Conservation (phyloP, 495 filamentous ascomycete genomes). For the Penicillium salamii region DNA sequence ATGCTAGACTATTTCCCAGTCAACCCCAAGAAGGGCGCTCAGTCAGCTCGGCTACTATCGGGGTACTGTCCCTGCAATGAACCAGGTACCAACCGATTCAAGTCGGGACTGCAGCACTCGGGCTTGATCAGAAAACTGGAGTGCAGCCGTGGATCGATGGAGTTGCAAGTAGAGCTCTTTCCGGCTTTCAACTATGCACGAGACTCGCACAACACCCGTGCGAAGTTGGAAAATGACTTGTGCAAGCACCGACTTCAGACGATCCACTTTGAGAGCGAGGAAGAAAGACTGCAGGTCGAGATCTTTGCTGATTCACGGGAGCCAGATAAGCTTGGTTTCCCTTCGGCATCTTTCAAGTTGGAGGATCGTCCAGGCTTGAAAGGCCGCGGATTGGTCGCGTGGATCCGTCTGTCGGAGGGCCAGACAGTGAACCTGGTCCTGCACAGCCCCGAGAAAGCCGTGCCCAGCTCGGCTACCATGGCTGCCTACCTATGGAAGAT, state of each 20-base stretch:
- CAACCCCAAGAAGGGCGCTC: conserved; percentile 19
- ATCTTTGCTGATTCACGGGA: conserved; percentile 60
- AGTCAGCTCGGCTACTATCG: conserved; percentile 25
- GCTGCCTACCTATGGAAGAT: conserved; percentile 51
- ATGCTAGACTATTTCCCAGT: conserved; percentile 69
- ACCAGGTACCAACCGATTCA: conserved; percentile 30
- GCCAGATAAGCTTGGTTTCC: conserved; percentile 41
- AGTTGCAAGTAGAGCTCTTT: conserved; percentile 64
- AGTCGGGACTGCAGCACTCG: conserved; percentile 40
- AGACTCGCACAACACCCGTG: conserved; percentile 47
- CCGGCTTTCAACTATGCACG: conserved; percentile 68
- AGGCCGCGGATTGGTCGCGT: conserved; percentile 58
- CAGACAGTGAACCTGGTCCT: conserved; percentile 67
- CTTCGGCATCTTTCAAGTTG: conserved; percentile 49
- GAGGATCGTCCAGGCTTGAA: conserved; percentile 48
- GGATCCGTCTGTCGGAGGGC: conserved; percentile 56
- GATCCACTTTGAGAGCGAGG: conserved; percentile 56
- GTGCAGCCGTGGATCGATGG: conserved; percentile 60
- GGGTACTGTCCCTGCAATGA: conserved; percentile 40
- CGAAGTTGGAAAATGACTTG: conserved; percentile 27
- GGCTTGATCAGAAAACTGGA: conserved; percentile 64
- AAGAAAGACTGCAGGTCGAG: conserved; percentile 59
- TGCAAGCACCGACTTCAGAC: conserved; percentile 50
- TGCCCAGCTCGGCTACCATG: conserved; percentile 49
- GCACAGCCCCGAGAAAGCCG: conserved; percentile 41